Conservation (phyloP, 371 early-diverging fungal species). For the Mucor indicus region DNA sequence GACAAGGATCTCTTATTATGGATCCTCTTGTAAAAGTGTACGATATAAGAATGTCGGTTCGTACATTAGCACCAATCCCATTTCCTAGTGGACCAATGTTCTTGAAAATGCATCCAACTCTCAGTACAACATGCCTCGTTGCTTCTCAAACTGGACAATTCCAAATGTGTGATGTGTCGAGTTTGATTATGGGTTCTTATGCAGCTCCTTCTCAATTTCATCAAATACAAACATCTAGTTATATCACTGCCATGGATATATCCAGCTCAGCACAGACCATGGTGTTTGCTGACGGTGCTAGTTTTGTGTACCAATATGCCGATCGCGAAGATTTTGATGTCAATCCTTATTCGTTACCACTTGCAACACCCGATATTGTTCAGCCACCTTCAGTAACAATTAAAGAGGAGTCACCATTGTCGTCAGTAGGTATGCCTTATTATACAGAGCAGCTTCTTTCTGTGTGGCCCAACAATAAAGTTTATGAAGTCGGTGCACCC, state of each 20-base stretch:
- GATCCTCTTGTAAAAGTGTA: constrained; percentile 83
- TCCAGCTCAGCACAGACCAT: constrained; percentile 74
- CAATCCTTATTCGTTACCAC: constrained; percentile 65
- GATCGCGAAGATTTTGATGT: constrained; percentile 63
- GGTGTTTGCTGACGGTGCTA: constrained; percentile 69
- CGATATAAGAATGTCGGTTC: constrained; percentile 73
- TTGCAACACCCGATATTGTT: constrained; percentile 58
- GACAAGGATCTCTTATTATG: constrained; percentile 61
- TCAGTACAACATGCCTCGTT: constrained; percentile 65
- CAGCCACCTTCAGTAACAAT: constrained; percentile 47
- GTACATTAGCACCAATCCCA: constrained; percentile 69
- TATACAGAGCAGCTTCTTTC: constrained; percentile 75
- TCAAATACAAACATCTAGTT: constrained; percentile 64
- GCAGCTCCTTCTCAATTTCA: constrained; percentile 63
- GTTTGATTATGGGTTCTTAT: constrained; percentile 44
- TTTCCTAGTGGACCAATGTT: constrained; percentile 70
- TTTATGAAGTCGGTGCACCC: constrained; percentile 68
- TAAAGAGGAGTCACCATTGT: constrained; percentile 71
- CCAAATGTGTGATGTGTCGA: constrained; percentile 73
- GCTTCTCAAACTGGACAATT: constrained; percentile 70
- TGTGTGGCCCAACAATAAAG: constrained; percentile 63
- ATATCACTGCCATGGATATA: constrained; percentile 67
- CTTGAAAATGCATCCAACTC: constrained; percentile 72
- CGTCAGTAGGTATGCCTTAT: constrained; percentile 77
- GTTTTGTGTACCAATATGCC: constrained; percentile 67